These are phyloP conservation scores for Powellomyces hirtus DNA, from an alignment of 192 early-diverging fungal genomes.

Conservation along the genomic window DNA sequence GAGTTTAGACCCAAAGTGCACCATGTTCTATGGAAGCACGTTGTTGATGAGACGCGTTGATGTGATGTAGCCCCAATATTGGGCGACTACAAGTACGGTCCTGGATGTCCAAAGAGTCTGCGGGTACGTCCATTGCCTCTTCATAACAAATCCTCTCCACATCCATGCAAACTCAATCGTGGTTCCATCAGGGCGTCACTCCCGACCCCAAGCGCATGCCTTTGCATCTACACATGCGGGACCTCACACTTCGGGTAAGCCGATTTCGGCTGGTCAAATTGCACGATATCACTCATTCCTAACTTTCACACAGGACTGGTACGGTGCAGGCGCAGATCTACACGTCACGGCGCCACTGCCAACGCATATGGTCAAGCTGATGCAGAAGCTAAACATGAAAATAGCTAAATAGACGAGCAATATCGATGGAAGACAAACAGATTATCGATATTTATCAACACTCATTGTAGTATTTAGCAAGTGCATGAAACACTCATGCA, in stretches of 20 bases:
- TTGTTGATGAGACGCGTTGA: background rate
- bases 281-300: background rate
- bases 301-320: slow-evolving; percentile 15
- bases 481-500: too few species aligned
- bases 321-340: slow-evolving; percentile 21
- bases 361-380: slow-evolving; percentile 7
- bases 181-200: slow-evolving; percentile 18
- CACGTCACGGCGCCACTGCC: slow-evolving; percentile 22
- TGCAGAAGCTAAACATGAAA: background rate
- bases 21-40: background rate
- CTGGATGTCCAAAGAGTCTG: slow-evolving; percentile 32
- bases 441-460: too few species aligned
- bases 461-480: too few species aligned
- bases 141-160: too few species aligned
- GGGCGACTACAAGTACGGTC: slow-evolving; percentile 49
- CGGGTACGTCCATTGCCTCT: slow-evolving; percentile 12
- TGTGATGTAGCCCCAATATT: slow-evolving; percentile 35
- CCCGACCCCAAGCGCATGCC: slow-evolving; percentile 33
- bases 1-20: background rate
- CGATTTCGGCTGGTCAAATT: background rate
- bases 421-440: too few species aligned
- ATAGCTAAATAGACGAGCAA: too few species aligned
- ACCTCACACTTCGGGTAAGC: slow-evolving; percentile 28
- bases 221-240: slow-evolving; percentile 44
- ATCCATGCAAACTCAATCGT: too few species aligned